Evolutionary conservation across 1,284 basidiomycete species (phyloP), one percentile per base, ranked within the genome.

Genomic region (Schizophyllum commune): DNA sequence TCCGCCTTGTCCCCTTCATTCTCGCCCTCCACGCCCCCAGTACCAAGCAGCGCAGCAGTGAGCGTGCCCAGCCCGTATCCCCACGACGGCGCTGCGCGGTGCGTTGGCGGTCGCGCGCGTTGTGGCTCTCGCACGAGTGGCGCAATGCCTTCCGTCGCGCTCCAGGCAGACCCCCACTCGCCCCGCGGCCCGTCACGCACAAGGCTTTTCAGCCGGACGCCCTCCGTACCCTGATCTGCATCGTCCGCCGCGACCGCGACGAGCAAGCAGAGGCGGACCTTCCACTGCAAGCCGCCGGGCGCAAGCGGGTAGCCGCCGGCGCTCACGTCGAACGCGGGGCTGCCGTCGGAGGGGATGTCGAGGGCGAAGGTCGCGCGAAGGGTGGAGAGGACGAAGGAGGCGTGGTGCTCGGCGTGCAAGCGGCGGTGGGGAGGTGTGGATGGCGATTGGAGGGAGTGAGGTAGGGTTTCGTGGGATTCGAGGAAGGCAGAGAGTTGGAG

Each of bases 271-370:
- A 97, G 70, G 34, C 90, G 79, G 13, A 97, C 85, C 66, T 86
- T 89, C 94, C 94, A 97, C 67, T 91, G 83, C 4, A 96, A 74
- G 0, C 94, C 94, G 11, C 94, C 92, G 19, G 53, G 20, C 20
- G 20, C 11, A 11, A 20, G 19, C 11, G 58, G 53, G 51, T 15
- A 58, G 47, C 56, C 64, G 7, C 66, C 63, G 6, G 13, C 85
- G 71, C 55, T 75, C 1, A 86, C 74, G 69, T 86, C 73, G 72
- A 96, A 96, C 0, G 86, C 89, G 0, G 94, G 94, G 59, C 89
- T 90, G 0, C 88, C 92, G 64, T 96, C 94, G 1, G 86, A 85
- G 0, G 94, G 94, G 61, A 97, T 95, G 69, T 94, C 92, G 1
- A 97, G 82, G 5, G 88, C 80, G 73, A 96, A 96, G 0, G 89